Evolutionary conservation across 306 rosid species (phyloP).

Genomic region (Ormosia emarginata): DNA sequence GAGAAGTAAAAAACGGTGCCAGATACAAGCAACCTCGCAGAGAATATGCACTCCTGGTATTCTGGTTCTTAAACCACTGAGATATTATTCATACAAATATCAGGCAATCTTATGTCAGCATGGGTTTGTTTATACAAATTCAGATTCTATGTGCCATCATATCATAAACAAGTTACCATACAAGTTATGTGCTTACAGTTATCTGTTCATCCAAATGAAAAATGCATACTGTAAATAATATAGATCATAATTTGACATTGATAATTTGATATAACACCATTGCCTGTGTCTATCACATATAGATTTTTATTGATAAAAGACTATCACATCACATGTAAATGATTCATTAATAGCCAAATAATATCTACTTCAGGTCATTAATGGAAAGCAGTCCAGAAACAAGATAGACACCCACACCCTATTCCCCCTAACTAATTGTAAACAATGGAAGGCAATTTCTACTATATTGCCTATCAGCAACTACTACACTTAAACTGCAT

Average conservation of each 20-base stretch:
- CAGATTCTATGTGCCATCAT: background rate
- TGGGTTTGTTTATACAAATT: background rate
- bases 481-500: too few relatives aligned
- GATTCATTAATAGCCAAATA: too few relatives aligned
- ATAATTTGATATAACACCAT: too few relatives aligned
- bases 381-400: background rate
- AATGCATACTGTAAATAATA: too few relatives aligned
- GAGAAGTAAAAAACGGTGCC: background rate
- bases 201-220: background rate
- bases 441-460: too few relatives aligned
- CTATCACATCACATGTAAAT: too few relatives aligned
- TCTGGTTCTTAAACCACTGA: background rate
- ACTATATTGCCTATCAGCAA: too few relatives aligned
- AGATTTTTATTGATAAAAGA: too few relatives aligned
- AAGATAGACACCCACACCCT: background rate
- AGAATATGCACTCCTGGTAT: background rate
- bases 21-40: background rate
- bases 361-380: too few relatives aligned
- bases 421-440: background rate
- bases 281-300: too few relatives aligned
- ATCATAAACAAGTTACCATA: background rate
- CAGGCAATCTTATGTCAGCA: background rate
- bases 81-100: too few relatives aligned
- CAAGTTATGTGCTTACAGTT: background rate
- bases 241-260: too few relatives aligned